These are phyloP conservation scores for Corchorus capsularis DNA, from an alignment of 345 rosid species.

Conservation along the genomic window DNA sequence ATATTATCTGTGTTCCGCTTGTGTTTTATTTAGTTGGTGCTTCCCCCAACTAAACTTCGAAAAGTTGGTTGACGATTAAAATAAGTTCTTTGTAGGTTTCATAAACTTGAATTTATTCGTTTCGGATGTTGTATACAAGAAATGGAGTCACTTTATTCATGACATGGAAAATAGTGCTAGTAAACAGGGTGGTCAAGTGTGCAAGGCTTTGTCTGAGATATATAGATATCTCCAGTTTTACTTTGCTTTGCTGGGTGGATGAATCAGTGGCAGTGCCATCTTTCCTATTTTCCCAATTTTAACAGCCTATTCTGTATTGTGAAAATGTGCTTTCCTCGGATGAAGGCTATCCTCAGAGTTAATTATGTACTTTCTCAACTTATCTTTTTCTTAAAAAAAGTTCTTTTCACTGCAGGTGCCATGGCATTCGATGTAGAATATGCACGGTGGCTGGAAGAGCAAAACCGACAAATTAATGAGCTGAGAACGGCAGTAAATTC, in stretches of 20 bases:
- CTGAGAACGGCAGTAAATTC: slow-evolving; percentile 91
- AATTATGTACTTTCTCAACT: neutral
- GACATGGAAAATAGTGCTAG: neutral
- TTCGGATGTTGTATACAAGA: neutral
- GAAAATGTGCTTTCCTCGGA: neutral
- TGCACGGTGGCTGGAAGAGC: slow-evolving; percentile 93
- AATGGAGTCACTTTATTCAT: neutral
- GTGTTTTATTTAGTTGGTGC: neutral
- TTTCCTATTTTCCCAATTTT: neutral
- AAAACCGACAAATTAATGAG: slow-evolving; percentile 80
- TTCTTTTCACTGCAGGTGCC: slow-evolving; percentile 63
- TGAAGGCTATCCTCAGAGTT: neutral
- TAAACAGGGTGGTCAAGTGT: neutral
- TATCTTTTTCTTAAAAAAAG: neutral
- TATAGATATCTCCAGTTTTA: neutral
- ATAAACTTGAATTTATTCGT: neutral
- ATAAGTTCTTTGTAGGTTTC: neutral
- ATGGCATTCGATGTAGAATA: slow-evolving; percentile 96
- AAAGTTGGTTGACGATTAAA: neutral
- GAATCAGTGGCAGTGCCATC: neutral
- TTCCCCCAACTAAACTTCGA: neutral
- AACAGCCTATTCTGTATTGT: neutral
- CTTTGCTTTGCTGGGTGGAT: neutral
- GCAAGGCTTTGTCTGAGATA: neutral
- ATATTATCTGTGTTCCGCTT: neutral